Evolutionary conservation across 2,329 filamentous ascomycete genomes (phyloP).

Genomic region (Canariomyces notabilis): DNA sequence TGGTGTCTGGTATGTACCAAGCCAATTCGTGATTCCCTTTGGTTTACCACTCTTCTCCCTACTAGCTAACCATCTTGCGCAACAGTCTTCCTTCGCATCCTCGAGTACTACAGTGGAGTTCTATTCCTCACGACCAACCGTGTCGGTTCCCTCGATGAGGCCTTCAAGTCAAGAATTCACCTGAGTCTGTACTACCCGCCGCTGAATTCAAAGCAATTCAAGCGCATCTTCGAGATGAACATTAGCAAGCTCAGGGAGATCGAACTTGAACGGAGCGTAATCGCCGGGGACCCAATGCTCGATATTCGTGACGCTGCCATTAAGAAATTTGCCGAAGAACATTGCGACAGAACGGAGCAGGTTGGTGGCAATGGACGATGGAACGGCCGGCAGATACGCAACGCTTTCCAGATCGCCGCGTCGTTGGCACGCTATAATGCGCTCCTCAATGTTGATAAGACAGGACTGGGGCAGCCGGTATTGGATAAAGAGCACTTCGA

Average conservation of each 20-base stretch:
- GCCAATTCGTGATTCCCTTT: too few relatives aligned
- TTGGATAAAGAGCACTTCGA: too few relatives aligned
- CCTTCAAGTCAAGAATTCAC: conserved; percentile 22
- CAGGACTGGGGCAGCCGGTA: too few relatives aligned
- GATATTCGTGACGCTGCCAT: conserved; percentile 22
- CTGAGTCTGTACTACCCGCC: conserved; percentile 13
- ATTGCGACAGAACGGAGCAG: conserved; percentile 1
- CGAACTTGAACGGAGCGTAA: too few relatives aligned
- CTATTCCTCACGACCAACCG: conserved; percentile 28
- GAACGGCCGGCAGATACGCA: conserved; percentile 18
- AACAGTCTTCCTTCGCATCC: conserved; percentile 22
- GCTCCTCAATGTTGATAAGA: too few relatives aligned
- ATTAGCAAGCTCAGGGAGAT: conserved; percentile 2
- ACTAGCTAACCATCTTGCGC: too few relatives aligned
- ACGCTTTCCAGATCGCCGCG: conserved; percentile 8
- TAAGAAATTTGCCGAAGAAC: conserved; percentile 25
- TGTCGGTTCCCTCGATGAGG: conserved; percentile 35
- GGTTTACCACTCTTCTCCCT: too few relatives aligned
- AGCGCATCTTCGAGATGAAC: conserved; percentile 6
- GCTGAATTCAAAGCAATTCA: background rate
- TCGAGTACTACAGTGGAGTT: conserved; percentile 28
- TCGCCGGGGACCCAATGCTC: too few relatives aligned
- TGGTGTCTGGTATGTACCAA: conserved; percentile 19
- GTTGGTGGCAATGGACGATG: conserved; percentile 1
- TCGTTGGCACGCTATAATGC: too few relatives aligned